Evolutionary conservation across 2,329 filamentous ascomycete species (phyloP).

Genomic region (Aureobasidium sp.): DNA sequence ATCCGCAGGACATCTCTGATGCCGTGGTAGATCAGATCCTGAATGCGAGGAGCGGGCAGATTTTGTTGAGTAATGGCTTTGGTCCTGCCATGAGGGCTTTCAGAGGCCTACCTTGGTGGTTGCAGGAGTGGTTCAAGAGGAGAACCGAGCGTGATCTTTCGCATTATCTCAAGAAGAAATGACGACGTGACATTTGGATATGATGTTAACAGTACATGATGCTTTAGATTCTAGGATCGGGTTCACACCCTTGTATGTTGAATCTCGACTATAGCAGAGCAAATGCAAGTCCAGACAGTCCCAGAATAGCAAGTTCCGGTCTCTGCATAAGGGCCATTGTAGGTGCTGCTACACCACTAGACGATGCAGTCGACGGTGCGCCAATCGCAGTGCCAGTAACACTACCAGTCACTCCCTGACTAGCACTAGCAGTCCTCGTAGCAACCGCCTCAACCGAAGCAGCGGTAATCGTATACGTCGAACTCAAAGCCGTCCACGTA

Average conservation of each 20-base stretch:
- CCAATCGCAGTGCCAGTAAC: not conserved
- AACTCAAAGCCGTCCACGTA: not conserved
- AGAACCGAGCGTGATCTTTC: not conserved
- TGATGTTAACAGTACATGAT: not conserved
- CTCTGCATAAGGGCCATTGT: not conserved
- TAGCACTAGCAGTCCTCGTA: not conserved
- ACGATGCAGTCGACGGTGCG: not conserved
- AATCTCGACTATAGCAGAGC: not conserved
- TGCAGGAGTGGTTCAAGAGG: conserved; percentile 15
- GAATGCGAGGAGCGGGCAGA: conserved; percentile 34
- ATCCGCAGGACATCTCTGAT: conserved; percentile 35
- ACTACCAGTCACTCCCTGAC: not conserved
- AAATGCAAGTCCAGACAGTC: not conserved
- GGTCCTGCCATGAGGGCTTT: conserved; percentile 2
- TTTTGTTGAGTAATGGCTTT: conserved; percentile 30
- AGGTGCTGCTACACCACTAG: not conserved
- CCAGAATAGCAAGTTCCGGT: not conserved
- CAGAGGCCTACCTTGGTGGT: conserved; percentile 17
- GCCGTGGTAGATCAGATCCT: conserved; percentile 40
- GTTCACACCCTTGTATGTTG: not conserved
- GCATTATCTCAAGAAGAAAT: not conserved
- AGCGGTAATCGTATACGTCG: conserved; percentile 1
- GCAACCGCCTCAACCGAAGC: conserved; percentile 2
- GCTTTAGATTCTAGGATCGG: not conserved
- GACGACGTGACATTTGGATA: not conserved